These are phyloP conservation scores for Sugiyamaella sp. DNA, from an alignment of 1,139 yeast genomes.

Conservation along the genomic window DNA sequence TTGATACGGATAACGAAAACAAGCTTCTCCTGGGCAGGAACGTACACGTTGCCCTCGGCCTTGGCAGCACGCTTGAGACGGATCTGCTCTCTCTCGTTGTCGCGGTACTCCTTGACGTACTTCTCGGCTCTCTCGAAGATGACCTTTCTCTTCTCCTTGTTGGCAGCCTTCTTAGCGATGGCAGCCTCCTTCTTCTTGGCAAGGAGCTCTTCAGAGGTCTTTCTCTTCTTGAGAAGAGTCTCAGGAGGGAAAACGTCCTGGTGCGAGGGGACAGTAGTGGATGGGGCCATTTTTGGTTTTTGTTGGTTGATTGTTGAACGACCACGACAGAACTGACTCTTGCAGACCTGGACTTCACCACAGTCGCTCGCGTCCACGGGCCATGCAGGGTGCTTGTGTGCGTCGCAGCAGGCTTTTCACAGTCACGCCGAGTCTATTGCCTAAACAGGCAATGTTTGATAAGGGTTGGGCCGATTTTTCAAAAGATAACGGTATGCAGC, in stretches of 20 bases:
- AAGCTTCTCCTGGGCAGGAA: conserved; percentile 95
- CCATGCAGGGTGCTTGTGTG: background rate
- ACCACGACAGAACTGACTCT: background rate
- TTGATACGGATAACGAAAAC: conserved; percentile 98
- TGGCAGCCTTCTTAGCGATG: conserved; percentile 85
- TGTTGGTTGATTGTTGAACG: conserved; percentile 8
- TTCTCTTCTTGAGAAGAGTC: conserved; percentile 95
- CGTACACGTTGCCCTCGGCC: conserved; percentile 81
- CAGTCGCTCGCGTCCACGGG: background rate
- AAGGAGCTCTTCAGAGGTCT: conserved; percentile 55
- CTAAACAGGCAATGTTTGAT: background rate
- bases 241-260: conserved; percentile 68
- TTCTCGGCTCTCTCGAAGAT: conserved; percentile 98
- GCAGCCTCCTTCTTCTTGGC: conserved; percentile 50
- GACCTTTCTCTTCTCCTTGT: conserved; percentile 93
- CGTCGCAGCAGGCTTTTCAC: background rate
- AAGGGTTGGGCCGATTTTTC: background rate
- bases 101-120: conserved; percentile 96
- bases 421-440: conserved; percentile 6
- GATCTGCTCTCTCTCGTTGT: conserved; percentile 92
- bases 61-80: conserved; percentile 96
- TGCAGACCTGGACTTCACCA: background rate
- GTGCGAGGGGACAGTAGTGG: conserved; percentile 37
- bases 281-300: conserved; percentile 31
- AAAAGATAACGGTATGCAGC: background rate